phyloP scores from a whole-genome alignment of 1,284 basidiomycete genomes.

The Trichosporon sp. region DNA sequence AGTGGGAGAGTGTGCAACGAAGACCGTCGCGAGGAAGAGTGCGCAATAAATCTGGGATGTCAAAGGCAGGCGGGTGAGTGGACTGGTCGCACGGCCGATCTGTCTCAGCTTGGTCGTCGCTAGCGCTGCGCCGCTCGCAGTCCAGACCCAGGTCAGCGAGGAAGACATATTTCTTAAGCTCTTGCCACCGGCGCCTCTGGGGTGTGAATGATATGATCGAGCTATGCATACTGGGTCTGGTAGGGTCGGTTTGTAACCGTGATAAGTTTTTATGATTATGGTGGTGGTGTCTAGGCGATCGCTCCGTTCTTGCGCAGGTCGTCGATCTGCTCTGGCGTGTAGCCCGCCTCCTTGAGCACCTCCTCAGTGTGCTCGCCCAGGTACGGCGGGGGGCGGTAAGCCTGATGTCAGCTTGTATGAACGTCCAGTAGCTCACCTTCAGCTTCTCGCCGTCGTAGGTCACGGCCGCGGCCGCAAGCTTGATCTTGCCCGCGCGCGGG shows the following conservation, averaged over 20 bases:
- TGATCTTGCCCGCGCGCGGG: conserved; percentile 77
- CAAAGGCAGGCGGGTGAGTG: background rate
- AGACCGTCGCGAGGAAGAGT: background rate
- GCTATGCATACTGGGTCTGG: conserved; percentile 3
- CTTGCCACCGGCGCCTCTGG: background rate
- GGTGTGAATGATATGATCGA: conserved; percentile 19
- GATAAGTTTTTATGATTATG: background rate
- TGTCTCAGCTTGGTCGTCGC: background rate
- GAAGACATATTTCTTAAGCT: background rate
- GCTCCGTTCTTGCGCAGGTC: conserved; percentile 62
- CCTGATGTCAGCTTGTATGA: conserved; percentile 30
- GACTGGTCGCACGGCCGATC: background rate
- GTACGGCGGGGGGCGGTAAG: conserved; percentile 76
- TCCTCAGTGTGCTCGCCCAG: conserved; percentile 79
- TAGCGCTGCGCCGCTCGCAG: conserved; percentile 6
- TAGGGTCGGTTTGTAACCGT: background rate
- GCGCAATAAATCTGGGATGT: background rate
- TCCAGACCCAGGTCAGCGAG: background rate
- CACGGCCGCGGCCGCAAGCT: conserved; percentile 83
- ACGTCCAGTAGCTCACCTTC: conserved; percentile 27
- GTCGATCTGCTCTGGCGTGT: conserved; percentile 65
- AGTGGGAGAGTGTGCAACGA: conserved; percentile 6
- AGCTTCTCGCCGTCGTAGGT: conserved; percentile 77
- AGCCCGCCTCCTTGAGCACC: conserved; percentile 74
- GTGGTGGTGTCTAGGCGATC: conserved; percentile 23